phyloP scores from a whole-genome alignment of 1,284 basidiomycete genomes.

The Ustilago loliicola region DNA sequence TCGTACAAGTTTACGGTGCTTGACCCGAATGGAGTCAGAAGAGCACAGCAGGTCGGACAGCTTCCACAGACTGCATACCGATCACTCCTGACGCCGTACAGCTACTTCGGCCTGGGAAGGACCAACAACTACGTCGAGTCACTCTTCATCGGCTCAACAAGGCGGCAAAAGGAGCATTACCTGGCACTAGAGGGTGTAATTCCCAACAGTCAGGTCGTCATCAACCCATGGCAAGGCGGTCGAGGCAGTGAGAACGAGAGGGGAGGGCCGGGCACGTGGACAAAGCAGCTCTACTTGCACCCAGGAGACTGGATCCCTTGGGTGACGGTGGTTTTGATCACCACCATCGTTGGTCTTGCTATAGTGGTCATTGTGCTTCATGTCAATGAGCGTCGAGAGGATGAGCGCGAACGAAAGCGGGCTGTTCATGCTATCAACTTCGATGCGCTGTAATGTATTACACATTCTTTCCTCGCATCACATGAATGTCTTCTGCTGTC shows the following conservation, averaged over 20 bases:
- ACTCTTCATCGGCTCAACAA: constrained; percentile 67
- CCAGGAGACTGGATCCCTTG: constrained; percentile 98
- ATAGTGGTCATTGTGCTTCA: constrained; percentile 88
- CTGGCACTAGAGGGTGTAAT: constrained; percentile 96
- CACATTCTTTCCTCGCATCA: neutral
- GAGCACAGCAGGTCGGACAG: constrained; percentile 93
- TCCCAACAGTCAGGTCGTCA: constrained; percentile 96
- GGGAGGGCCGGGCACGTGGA: constrained; percentile 76
- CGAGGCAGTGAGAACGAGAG: constrained; percentile 19
- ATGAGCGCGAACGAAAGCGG: constrained; percentile 87
- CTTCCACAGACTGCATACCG: constrained; percentile 92
- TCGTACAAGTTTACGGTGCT: constrained; percentile 97
- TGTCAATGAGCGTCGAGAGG: constrained; percentile 91
- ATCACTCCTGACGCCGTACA: constrained; percentile 88
- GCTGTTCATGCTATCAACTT: constrained; percentile 96
- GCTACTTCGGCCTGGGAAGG: constrained; percentile 95
- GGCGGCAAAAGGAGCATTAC: constrained; percentile 78
- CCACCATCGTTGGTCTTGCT: constrained; percentile 81
- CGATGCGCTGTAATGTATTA: constrained; percentile 80
- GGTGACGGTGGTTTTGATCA: constrained; percentile 88
- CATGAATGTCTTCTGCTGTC: neutral
- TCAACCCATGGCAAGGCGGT: constrained; percentile 79
- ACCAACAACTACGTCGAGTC: constrained; percentile 99
- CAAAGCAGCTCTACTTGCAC: constrained; percentile 87
- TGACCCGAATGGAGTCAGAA: constrained; percentile 88